phyloP scores from a whole-genome alignment of 495 filamentous ascomycete genomes.

The Hypoxylon fragiforme region DNA sequence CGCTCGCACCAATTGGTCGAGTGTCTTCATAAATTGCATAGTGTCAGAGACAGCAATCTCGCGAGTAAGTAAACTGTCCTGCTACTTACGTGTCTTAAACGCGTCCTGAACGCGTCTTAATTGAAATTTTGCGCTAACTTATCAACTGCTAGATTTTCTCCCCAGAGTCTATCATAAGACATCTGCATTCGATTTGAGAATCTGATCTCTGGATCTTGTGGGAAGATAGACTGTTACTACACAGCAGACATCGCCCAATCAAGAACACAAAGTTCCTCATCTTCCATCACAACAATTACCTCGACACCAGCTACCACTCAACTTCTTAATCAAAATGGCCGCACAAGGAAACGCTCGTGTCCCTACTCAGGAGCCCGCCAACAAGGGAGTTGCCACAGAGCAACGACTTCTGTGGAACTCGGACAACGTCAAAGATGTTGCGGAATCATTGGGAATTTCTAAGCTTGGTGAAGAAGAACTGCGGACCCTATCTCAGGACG shows the following conservation, averaged over 20 bases:
- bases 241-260: no score
- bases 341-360: slow-evolving; percentile 21
- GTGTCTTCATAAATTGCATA: not conserved
- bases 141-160: no score
- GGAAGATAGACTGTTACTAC: no score
- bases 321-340: slow-evolving; percentile 18
- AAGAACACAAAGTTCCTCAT: no score
- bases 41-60: not conserved
- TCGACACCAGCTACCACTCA: not conserved
- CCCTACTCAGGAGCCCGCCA: slow-evolving; percentile 13
- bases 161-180: no score
- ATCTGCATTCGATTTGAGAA: no score
- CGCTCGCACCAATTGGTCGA: not conserved
- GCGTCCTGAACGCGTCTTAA: no score
- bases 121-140: no score
- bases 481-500: slow-evolving; percentile 83
- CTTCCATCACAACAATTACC: no score
- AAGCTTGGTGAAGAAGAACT: slow-evolving; percentile 78
- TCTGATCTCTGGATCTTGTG: no score
- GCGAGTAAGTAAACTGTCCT: not conserved
- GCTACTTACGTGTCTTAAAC: no score
- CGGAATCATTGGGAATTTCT: slow-evolving; percentile 88
- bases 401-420: slow-evolving; percentile 78
- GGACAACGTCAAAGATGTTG: slow-evolving; percentile 92
- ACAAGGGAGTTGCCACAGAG: slow-evolving; percentile 17